These are phyloP conservation scores for Spirogloea muscicola DNA, from an alignment of 139 green algal genomes.

Conservation along the genomic window DNA sequence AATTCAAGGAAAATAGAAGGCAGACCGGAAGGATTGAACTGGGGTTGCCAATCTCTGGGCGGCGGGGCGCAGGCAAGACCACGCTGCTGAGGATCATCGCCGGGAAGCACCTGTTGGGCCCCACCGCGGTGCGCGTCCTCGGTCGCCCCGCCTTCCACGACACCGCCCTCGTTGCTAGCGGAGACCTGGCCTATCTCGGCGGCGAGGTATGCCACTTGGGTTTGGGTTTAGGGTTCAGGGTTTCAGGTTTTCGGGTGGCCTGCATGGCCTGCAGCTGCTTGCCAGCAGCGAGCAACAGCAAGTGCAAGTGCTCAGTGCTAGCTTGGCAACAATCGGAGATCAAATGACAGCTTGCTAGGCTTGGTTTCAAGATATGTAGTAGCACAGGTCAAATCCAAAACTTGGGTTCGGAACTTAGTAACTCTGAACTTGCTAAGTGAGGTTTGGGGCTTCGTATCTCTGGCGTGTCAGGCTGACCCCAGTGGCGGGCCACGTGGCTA, in stretches of 20 bases:
- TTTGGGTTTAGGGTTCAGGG: background rate
- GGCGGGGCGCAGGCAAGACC: conserved; percentile 76
- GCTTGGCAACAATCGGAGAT: background rate
- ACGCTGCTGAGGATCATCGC: conserved; percentile 86
- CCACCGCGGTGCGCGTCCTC: conserved; percentile 65
- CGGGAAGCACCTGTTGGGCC: conserved; percentile 92
- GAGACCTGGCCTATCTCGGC: conserved; percentile 85
- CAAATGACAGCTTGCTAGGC: background rate
- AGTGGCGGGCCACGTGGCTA: background rate
- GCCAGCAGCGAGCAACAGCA: background rate
- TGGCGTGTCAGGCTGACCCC: background rate
- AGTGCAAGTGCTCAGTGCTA: background rate
- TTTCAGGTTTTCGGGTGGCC: background rate
- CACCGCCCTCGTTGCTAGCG: conserved; percentile 72
- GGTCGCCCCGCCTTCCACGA: conserved; percentile 87
- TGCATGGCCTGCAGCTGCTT: conserved; percentile 54
- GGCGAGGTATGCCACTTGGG: conserved; percentile 80
- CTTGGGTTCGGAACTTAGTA: background rate
- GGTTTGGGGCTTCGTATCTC: background rate
- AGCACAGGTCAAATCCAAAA: background rate
- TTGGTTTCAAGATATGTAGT: background rate
- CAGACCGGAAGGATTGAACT: no score
- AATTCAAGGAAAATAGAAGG: no score
- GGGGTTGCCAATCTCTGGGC: no score
- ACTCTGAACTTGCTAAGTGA: background rate